Evolutionary conservation across 257 asterid genomes (phyloP), one percentile per base, ranked within the genome.

Genomic region (Plantago major): DNA sequence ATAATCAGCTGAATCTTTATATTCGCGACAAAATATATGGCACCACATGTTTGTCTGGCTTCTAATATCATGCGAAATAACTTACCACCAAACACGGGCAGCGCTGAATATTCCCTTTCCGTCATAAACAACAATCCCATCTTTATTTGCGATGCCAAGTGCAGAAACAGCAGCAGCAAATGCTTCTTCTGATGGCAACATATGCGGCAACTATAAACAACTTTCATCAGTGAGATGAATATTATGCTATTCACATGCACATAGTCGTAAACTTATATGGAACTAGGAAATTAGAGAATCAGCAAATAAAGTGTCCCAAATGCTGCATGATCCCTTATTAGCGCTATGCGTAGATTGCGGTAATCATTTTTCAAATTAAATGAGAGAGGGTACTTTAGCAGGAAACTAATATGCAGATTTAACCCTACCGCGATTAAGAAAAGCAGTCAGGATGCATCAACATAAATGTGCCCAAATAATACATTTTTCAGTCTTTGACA

Each of bases 51-150:
- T 60, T 53, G 51, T 48, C 26, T 22, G 52, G 59, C 9, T 45
- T 54, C 47, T 28, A 16, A 33, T 12, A 65, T 62, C 42, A 13
- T 66, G 50, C 13, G 42, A 26, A 67, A 49, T 64, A 53, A 58
- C 97, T 78, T 74, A 89, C 99, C 99, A 93, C 99, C 99, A 93
- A 72, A 93, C 99, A 71, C 97, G 97, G 62, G 97, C 97, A 10
- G 99, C 97, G 64, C 99, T 87, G 78, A 93, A 93, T 60, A 93
- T 82, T 65, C 99, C 99, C 79, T 93, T 89, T 63, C 99, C 99
- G 63, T 93, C 99, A 74, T 93, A 93, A 47, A 93, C 97, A 72
- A 93, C 89, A 63, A 93, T 64, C 38, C 85, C 86, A 51, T 89
- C 95, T 79, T 82, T 89, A 77, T 93, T 93, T 68, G 87, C 96